Conservation (phyloP, 2,329 filamentous ascomycete genomes). For the Sclerotinia borealis region DNA sequence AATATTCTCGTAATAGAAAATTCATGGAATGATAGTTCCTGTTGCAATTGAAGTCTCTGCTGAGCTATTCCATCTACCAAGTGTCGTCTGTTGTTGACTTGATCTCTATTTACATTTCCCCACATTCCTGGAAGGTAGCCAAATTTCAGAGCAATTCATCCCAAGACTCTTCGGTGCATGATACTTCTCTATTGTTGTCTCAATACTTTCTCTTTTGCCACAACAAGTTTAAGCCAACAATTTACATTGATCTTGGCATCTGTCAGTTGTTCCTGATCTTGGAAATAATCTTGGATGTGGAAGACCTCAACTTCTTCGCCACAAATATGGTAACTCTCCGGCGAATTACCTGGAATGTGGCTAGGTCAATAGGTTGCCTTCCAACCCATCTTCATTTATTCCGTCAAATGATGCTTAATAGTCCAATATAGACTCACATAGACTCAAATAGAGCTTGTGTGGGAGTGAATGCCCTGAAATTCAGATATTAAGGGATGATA, state of each 20-base stretch:
- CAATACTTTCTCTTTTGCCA: neutral
- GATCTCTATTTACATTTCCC: neutral
- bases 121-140: neutral
- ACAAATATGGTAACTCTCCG: neutral
- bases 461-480: neutral
- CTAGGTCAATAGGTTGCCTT: neutral
- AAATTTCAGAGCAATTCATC: neutral
- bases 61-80: neutral
- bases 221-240: neutral
- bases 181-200: neutral
- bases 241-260: neutral
- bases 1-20: neutral
- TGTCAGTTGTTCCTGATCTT: neutral
- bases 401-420: neutral
- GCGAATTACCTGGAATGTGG: neutral
- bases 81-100: neutral
- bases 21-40: neutral
- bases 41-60: neutral
- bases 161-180: constrained; percentile 3
- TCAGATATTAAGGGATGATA: neutral
- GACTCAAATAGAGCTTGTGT: neutral
- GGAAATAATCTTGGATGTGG: neutral
- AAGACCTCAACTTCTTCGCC: neutral
- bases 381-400: neutral
- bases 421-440: neutral